Base-by-base conservation (phyloP, 2,329 filamentous ascomycete species). In the Chaetothyriales sp. region DNA sequence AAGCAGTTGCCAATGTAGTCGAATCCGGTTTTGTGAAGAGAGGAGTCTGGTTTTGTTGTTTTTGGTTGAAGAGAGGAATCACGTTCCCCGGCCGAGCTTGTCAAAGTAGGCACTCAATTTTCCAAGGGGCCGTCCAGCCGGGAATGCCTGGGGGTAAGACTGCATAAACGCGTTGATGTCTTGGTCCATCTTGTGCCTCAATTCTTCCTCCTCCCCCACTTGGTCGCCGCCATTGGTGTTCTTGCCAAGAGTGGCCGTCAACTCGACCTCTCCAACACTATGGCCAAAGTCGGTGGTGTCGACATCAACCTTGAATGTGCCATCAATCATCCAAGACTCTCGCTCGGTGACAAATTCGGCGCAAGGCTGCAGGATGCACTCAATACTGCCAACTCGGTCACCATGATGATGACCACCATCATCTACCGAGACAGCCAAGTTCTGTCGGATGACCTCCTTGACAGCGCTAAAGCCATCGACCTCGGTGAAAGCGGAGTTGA, bases 211-310 rank as follows among this genome's bases (percentile, higher is more conserved):
- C 19, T 51, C 18, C 6, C 25, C 40, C 5, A 4, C 13, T 5
- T 10, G 40, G 2, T 19, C 18, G 2, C 15, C 13, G 8, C n/a
- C 15, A 20, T 37, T 28, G 22, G 22, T 25, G 9, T 40, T 18
- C 5, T 49, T 7, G 13, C 18, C 10, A 7, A 33, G 19, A 43
- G 49, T 49, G n/a, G 54, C 51, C 18, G 66, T 62, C 46, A 68
- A 52, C 51, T 66, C 64, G 10, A 66, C 60, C 56, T 67, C 62
- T 2, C 63, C 65, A 15, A 66, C 61, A 20, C 47, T 44, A 47
- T 65, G 64, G 7, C 63, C 63, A 57, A 67, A 68, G 54, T 64
- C 51, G n/a, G 61, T 64, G 5, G 53, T 51, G 47, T 66, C 64
- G 13, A 65, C 46, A 44, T 63, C 63, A 18, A 66, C 54, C 6